These are phyloP conservation scores for Dendrobium officinale DNA, from an alignment of 106 monocot genomes.

Conservation along the genomic window DNA sequence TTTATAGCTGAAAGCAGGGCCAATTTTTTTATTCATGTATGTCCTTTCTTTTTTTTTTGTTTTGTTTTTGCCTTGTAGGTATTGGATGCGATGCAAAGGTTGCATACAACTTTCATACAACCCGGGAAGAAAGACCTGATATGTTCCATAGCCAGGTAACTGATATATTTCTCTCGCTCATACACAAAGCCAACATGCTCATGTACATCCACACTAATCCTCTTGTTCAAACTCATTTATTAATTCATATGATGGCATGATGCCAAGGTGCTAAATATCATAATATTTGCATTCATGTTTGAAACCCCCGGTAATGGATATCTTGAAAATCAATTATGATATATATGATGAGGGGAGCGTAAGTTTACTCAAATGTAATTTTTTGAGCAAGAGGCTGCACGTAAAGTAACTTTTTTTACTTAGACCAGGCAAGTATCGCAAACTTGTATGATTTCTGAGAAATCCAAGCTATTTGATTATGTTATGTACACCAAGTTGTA, in stretches of 20 bases:
- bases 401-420: too few species aligned
- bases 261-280: neutral
- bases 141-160: slow-evolving; percentile 65
- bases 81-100: slow-evolving; percentile 94
- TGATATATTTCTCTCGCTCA: neutral
- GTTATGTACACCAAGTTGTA: neutral
- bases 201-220: neutral
- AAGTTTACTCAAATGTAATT: neutral
- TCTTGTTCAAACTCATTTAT: neutral
- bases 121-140: slow-evolving; percentile 75
- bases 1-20: neutral
- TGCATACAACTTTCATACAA: slow-evolving; percentile 86
- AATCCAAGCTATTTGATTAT: neutral
- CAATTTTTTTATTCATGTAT: neutral
- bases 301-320: neutral
- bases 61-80: slow-evolving; percentile 22
- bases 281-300: neutral
- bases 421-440: too few species aligned
- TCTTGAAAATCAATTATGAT: neutral
- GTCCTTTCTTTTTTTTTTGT: neutral
- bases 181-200: neutral
- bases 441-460: neutral
- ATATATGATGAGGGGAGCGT: neutral
- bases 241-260: neutral
- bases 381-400: too few species aligned